phyloP scores from a whole-genome alignment of 495 filamentous ascomycete species.

The Darksidea phi region DNA sequence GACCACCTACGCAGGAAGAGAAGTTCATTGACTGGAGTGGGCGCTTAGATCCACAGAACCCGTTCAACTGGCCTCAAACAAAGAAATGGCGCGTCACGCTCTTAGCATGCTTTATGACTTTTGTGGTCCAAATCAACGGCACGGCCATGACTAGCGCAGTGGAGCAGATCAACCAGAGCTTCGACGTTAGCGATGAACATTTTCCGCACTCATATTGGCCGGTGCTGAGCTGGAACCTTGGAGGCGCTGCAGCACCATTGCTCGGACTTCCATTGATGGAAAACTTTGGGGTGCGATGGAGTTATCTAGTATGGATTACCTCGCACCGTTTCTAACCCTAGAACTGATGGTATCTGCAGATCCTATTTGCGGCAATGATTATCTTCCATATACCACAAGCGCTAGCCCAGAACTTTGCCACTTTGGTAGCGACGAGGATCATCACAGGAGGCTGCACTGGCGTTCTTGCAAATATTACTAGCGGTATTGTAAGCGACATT shows the following conservation, averaged over 20 bases:
- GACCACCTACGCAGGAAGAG: background rate
- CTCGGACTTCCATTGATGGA: slow-evolving; percentile 55
- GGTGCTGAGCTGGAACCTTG: slow-evolving; percentile 52
- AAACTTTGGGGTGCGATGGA: slow-evolving; percentile 50
- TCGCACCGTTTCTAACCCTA: background rate
- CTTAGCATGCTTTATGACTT: slow-evolving; percentile 38
- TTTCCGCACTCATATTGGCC: slow-evolving; percentile 57
- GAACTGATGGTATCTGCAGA: background rate
- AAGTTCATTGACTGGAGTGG: slow-evolving; percentile 35
- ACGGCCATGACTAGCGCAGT: slow-evolving; percentile 50
- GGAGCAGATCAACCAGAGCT: slow-evolving; percentile 43
- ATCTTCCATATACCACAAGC: slow-evolving; percentile 52
- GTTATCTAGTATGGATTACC: slow-evolving; percentile 43
- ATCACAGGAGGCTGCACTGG: slow-evolving; percentile 51
- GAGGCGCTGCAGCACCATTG: slow-evolving; percentile 50
- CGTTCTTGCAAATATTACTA: slow-evolving; percentile 49
- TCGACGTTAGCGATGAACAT: slow-evolving; percentile 47
- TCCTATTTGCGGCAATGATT: slow-evolving; percentile 46
- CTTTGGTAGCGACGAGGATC: slow-evolving; percentile 50
- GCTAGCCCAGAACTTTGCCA: slow-evolving; percentile 52
- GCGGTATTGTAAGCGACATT: slow-evolving; percentile 51
- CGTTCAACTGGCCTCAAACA: slow-evolving; percentile 37
- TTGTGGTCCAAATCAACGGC: slow-evolving; percentile 43
- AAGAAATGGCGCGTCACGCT: slow-evolving; percentile 41
- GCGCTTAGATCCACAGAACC: slow-evolving; percentile 36